Evolutionary conservation across 2,329 filamentous ascomycete genomes (phyloP), one percentile per base, ranked within the genome.

Genomic region (Alternaria conjuncta): DNA sequence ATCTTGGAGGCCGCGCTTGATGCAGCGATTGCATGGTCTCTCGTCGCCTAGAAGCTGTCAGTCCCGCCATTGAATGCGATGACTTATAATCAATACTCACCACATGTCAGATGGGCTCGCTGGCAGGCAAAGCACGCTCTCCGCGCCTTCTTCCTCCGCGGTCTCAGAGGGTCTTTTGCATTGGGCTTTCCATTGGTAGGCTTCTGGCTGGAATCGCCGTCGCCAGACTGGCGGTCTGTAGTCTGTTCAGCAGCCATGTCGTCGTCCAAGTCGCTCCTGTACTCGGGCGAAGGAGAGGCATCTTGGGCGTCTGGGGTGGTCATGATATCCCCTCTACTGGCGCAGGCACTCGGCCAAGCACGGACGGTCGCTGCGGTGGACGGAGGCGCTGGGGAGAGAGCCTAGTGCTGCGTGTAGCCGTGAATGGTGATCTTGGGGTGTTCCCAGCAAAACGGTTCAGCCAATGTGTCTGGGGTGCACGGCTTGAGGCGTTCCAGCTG

Each of bases 71-170:
- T 18, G 20, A 18, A 23, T 30, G 15, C 20, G 11, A 46, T 26
- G 36, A 23, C 49, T 10, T 23, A 23, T 18, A n/a, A 12, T 23
- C 3, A 5, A 10, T 60, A 89, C 94, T 87, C 92, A 98, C 96
- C 95, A 85, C 96, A 99, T 69, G 96, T 99, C 79, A 99, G 85
- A 87, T 99, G 96, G 67, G 96, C 96, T 81, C 95, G 88, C 83
- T 99, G 96, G 82, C 96, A 99, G 68, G 96, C 95, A 87, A 92
- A 97, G 82, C 96, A 99, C 61, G 96, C 96, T 80, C 96, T 88
- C 72, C 95, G 89, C 41, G 96, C 96, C 86, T 99, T 99, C 86
- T 98, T 99, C 75, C 96, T 89, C 72, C 94, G 87, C 18, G 96
- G 95, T 64, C 96, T 89, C 75, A 91, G 86, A 60, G 95, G 94